Base-by-base conservation (phyloP, 148 eudicot genomes). In the Rhododendron williamsianum region DNA sequence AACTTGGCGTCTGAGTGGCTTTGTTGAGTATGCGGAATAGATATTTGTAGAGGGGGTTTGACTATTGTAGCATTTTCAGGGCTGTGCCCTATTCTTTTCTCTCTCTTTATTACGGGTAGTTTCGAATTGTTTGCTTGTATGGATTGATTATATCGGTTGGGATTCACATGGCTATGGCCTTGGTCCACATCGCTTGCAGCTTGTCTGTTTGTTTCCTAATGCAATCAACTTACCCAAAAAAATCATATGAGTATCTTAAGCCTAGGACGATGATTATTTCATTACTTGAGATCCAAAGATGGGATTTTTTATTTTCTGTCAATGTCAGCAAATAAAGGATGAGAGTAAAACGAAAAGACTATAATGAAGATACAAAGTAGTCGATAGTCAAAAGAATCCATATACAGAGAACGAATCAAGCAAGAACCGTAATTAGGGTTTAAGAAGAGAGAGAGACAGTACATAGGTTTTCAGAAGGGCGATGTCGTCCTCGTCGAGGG, bases 401-500 rank as follows among this genome's bases (percentile, higher is more conserved):
- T 13, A 60, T 54, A 54, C 16, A 15, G 19, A 58, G 43, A 30
- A 18, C 43, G 10, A 56, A 72, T 71, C 19, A 25, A 67, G 19
- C 45, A 6, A 18, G 43, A 21, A 30, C 15, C 4, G 8, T 18
- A 38, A 11, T 21, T 56, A 85, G 85, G 43, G 79, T 27, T 72
- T 9, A 4, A 80, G 27, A 71, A 21, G 41, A 5, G 69, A 54
- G 69, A 18, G 18, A 18, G 69, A 46, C 11, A 71, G 84, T 92
- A 96, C 98, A 89, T 97, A 95, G 36, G 99, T 97, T 87, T 97
- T 94, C 86, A 97, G 90, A 19, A 97, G 94, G 71, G 98, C 98
- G 54, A 97, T 97, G 76, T 97, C 99, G 76, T 93, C 98, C n/a
- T 94, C 99, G 52, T 97, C 99, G 46, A 97, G 97, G 36, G 98